Conservation (phyloP, 495 filamentous ascomycete species). For the Aspergillus sclerotioniger region DNA sequence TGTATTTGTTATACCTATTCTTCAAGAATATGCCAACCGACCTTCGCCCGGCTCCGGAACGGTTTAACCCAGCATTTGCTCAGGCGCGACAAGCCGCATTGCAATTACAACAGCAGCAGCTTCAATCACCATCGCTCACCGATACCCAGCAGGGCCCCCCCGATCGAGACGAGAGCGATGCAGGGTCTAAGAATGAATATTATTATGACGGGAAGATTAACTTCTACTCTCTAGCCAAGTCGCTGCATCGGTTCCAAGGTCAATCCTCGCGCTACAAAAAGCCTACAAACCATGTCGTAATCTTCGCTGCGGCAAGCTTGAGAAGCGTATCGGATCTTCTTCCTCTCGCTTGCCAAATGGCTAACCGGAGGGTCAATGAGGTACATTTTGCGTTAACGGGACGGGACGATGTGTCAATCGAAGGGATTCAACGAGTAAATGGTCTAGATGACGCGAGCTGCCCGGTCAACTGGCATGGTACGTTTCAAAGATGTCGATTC, state of each 20-base stretch:
- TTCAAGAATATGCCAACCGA: slow-evolving; percentile 55
- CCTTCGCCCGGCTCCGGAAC: slow-evolving; percentile 29
- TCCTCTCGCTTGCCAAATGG: slow-evolving; percentile 57
- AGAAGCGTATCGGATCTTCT: slow-evolving; percentile 50
- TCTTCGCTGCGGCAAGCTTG: slow-evolving; percentile 53
- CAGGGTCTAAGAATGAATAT: slow-evolving; percentile 25
- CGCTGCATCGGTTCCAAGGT: slow-evolving; percentile 43
- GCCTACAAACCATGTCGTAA: slow-evolving; percentile 34
- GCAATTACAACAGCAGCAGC: slow-evolving; percentile 6
- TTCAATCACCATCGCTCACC: slow-evolving; percentile 6
- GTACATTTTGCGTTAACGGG: slow-evolving; percentile 58
- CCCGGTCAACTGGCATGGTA: slow-evolving; percentile 56
- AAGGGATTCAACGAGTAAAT: slow-evolving; percentile 50
- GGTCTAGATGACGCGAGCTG: slow-evolving; percentile 44
- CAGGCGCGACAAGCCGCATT: slow-evolving; percentile 21
- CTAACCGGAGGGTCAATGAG: slow-evolving; percentile 37
- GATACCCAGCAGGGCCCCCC: slow-evolving; percentile 12
- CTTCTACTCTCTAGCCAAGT: slow-evolving; percentile 51
- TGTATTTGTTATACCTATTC: slow-evolving; percentile 50
- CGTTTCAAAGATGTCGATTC: background rate
- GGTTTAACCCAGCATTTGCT: slow-evolving; percentile 27
- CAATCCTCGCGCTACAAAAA: slow-evolving; percentile 22
- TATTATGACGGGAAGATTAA: slow-evolving; percentile 57
- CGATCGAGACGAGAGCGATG: slow-evolving; percentile 23
- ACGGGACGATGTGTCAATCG: slow-evolving; percentile 51